Conservation (phyloP, 2,329 filamentous ascomycete species). For the Penicillium occitanis region DNA sequence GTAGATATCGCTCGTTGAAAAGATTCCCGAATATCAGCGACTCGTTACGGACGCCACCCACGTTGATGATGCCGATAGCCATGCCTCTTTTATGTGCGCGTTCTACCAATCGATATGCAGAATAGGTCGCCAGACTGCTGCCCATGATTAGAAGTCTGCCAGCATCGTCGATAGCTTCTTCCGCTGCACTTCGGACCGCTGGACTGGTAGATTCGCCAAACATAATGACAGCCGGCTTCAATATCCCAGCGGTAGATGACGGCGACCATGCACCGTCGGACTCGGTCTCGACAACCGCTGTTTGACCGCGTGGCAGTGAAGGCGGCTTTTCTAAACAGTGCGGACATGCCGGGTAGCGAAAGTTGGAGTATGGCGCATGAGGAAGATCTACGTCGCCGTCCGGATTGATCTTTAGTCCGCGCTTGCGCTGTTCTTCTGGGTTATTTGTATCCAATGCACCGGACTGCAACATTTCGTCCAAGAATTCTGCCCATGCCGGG, state of each 20-base stretch:
- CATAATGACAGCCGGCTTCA: slow-evolving; percentile 95
- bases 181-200: slow-evolving; percentile 70
- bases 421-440: slow-evolving; percentile 64
- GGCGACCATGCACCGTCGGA: slow-evolving; percentile 74
- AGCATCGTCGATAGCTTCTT: slow-evolving; percentile 74
- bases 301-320: slow-evolving; percentile 48
- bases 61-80: slow-evolving; percentile 83
- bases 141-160: slow-evolving; percentile 76
- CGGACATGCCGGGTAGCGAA: slow-evolving; percentile 87
- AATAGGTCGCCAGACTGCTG: slow-evolving; percentile 91
- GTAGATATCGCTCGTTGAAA: slow-evolving; percentile 26
- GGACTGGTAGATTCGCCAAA: slow-evolving; percentile 84
- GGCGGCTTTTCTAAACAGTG: slow-evolving; percentile 69
- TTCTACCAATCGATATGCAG: slow-evolving; percentile 86
- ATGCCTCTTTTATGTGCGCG: slow-evolving; percentile 77
- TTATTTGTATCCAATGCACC: slow-evolving; percentile 79
- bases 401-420: slow-evolving; percentile 79
- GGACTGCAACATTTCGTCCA: slow-evolving; percentile 67
- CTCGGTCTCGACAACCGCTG: slow-evolving; percentile 67
- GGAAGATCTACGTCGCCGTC: slow-evolving; percentile 93
- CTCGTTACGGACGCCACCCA: slow-evolving; percentile 55
- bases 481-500: slow-evolving; percentile 77
- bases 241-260: slow-evolving; percentile 68
- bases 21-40: slow-evolving; percentile 40
- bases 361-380: slow-evolving; percentile 81